A percentile compares a stretch with the other conserved stretches of the same genome.
These are phyloP conservation scores for Ceratocystis colombiana DNA, from an alignment of 2,329 filamentous ascomycete genomes.

Conservation along the genomic window DNA sequence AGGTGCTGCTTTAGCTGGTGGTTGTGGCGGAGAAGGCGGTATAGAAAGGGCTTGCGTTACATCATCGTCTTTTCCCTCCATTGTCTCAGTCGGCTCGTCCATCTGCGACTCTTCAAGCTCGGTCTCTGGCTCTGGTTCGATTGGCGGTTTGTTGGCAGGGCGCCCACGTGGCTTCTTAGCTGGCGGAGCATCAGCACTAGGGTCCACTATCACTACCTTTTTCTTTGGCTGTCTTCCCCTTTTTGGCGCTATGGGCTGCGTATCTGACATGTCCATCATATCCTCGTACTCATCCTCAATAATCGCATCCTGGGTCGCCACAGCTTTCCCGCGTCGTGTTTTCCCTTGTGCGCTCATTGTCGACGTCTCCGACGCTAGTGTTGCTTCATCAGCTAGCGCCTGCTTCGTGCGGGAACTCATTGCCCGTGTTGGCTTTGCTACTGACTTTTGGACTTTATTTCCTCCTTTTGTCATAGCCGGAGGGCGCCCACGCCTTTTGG, in stretches of 20 bases:
- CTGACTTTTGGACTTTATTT: slow-evolving; percentile 19
- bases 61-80: background rate
- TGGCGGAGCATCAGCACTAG: background rate
- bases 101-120: slow-evolving; percentile 14
- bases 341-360: background rate
- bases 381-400: slow-evolving; percentile 8
- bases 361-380: background rate
- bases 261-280: background rate
- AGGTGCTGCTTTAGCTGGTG: background rate
- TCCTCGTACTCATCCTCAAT: slow-evolving; percentile 7
- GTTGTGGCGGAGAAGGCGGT: background rate
- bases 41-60: background rate
- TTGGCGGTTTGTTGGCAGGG: background rate
- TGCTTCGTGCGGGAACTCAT: slow-evolving; percentile 4
- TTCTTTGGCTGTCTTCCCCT: background rate
- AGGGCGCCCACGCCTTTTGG: slow-evolving; percentile 16
- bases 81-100: slow-evolving; percentile 12
- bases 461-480: background rate
- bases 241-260: background rate
- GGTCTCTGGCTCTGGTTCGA: background rate
- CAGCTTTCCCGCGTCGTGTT: background rate
- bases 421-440: slow-evolving; percentile 9
- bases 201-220: background rate
- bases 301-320: background rate
- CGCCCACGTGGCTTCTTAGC: slow-evolving; percentile 2